Conservation (phyloP, 345 rosid genomes). For the Sisymbrium altissimum region DNA sequence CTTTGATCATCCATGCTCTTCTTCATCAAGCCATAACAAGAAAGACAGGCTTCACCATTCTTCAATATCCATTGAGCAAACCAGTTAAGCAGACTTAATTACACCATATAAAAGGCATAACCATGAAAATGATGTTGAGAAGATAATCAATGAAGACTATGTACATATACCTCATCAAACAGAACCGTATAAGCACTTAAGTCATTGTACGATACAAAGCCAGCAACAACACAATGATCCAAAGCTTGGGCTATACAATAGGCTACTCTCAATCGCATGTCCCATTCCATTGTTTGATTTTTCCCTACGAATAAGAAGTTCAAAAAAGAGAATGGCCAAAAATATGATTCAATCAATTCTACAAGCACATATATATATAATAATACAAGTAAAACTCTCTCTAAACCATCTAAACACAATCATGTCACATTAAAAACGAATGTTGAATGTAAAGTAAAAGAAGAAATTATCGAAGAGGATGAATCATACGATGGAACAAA, state of each 20-base stretch:
- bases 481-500: slow-evolving; percentile 71
- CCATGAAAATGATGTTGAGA: neutral
- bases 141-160: neutral
- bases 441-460: neutral
- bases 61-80: slow-evolving; percentile 22
- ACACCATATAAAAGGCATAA: neutral
- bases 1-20: slow-evolving; percentile 64
- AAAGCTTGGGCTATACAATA: slow-evolving; percentile 71
- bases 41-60: slow-evolving; percentile 88
- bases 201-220: slow-evolving; percentile 70
- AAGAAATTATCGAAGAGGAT: neutral
- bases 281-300: slow-evolving; percentile 76
- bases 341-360: neutral
- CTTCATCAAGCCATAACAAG: slow-evolving; percentile 90
- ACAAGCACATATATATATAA: neutral
- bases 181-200: slow-evolving; percentile 79
- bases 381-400: neutral
- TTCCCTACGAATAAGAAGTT: slow-evolving; percentile 55
- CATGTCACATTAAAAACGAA: neutral
- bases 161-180: slow-evolving; percentile 67
- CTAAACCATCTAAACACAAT: neutral
- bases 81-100: neutral
- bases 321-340: neutral
- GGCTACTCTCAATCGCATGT: slow-evolving; percentile 72
- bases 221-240: slow-evolving; percentile 61